Conservation (phyloP, 257 asterid species). For the Solanum appendiculatum region DNA sequence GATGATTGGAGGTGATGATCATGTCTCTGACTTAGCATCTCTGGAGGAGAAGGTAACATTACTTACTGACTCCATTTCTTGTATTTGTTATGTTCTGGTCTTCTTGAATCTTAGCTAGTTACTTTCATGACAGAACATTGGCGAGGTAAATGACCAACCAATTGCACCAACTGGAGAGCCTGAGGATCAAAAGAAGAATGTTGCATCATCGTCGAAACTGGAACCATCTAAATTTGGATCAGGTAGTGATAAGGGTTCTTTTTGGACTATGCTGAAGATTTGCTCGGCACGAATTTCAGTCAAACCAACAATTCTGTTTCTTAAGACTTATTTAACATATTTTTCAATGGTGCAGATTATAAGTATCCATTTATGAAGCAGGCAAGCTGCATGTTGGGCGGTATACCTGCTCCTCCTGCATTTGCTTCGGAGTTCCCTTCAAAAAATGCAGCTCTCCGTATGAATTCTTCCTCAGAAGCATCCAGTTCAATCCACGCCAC, state of each 20-base stretch:
- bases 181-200: conserved; percentile 2
- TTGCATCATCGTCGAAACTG: conserved; percentile 34
- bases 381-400: conserved; percentile 75
- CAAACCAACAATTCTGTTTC: background rate
- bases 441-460: conserved; percentile 37
- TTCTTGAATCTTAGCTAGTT: background rate
- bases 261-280: background rate
- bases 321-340: background rate
- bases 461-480: conserved; percentile 45
- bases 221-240: conserved; percentile 33
- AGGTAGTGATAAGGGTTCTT: conserved; percentile 24
- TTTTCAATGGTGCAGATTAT: conserved; percentile 28
- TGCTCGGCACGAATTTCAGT: background rate
- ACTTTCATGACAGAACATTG: conserved; percentile 29
- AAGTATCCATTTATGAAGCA: conserved; percentile 55
- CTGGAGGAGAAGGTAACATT: conserved; percentile 31
- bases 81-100: background rate
- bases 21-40: conserved; percentile 18
- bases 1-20: conserved; percentile 28
- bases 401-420: conserved; percentile 82
- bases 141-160: conserved; percentile 17
- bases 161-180: conserved; percentile 14
- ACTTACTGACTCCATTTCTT: background rate
- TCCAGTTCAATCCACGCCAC: conserved; percentile 61
- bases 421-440: conserved; percentile 74